A percentile compares a stretch with the other conserved stretches of the same genome.
Conservation (phyloP, 495 filamentous ascomycete genomes). For the Neurospora sp. region DNA sequence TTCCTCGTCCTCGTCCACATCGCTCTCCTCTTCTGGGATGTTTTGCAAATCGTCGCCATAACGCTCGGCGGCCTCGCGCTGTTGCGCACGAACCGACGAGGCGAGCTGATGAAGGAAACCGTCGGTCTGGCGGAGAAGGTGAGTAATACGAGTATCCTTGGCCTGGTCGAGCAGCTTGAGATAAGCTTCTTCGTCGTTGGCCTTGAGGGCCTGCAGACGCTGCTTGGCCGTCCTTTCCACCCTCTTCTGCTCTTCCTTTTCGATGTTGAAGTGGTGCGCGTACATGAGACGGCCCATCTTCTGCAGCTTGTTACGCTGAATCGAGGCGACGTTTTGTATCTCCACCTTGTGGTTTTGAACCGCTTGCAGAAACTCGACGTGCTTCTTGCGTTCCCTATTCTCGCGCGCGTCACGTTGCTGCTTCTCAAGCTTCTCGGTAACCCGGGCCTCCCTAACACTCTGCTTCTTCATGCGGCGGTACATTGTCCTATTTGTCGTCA, state of each 20-base stretch:
- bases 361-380: slow-evolving; percentile 69
- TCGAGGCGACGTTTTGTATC: slow-evolving; percentile 26
- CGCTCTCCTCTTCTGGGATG: slow-evolving; percentile 48
- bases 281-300: slow-evolving; percentile 85
- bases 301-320: slow-evolving; percentile 51
- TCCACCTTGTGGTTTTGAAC: slow-evolving; percentile 51
- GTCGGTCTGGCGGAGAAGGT: slow-evolving; percentile 90
- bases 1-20: slow-evolving; percentile 61
- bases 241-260: slow-evolving; percentile 97
- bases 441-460: slow-evolving; percentile 85
- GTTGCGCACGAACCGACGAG: slow-evolving; percentile 82
- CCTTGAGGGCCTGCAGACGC: slow-evolving; percentile 96
- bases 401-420: slow-evolving; percentile 94
- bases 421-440: slow-evolving; percentile 97
- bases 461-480: slow-evolving; percentile 96
- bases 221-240: slow-evolving; percentile 96
- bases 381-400: slow-evolving; percentile 90
- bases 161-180: slow-evolving; percentile 93
- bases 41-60: slow-evolving; percentile 59
- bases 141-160: slow-evolving; percentile 97
- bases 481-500: slow-evolving; percentile 80
- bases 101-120: slow-evolving; percentile 94
- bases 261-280: slow-evolving; percentile 83
- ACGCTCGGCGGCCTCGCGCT: slow-evolving; percentile 66
- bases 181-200: slow-evolving; percentile 98